Evolutionary conservation across 768 basidiomycete genomes (phyloP).

Genomic region (Calocybe indica): DNA sequence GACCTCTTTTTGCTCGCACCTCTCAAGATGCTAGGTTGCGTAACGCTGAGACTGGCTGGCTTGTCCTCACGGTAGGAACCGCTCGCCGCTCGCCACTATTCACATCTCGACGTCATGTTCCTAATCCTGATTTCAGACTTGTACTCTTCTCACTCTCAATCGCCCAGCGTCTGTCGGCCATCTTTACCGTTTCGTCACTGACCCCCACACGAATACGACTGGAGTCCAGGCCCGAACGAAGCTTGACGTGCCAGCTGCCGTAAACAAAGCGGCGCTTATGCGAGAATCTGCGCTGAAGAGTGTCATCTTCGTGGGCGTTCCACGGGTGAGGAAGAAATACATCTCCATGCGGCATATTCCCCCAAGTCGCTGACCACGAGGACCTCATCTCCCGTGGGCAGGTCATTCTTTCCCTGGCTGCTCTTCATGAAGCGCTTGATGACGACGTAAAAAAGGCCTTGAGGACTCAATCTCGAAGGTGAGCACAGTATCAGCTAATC

Average conservation of each 20-base stretch:
- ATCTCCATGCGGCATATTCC: slow-evolving; percentile 6
- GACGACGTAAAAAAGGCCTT: slow-evolving; percentile 73
- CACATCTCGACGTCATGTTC: neutral
- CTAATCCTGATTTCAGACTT: slow-evolving; percentile 47
- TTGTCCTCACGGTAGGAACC: slow-evolving; percentile 59
- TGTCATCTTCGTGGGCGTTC: slow-evolving; percentile 83
- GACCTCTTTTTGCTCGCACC: slow-evolving; percentile 53
- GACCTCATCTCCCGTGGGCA: slow-evolving; percentile 22
- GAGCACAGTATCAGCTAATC: slow-evolving; percentile 6
- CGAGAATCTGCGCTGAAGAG: slow-evolving; percentile 88
- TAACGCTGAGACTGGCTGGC: slow-evolving; percentile 73
- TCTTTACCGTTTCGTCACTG: slow-evolving; percentile 74
- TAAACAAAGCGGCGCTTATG: slow-evolving; percentile 78
- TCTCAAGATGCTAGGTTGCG: slow-evolving; percentile 56
- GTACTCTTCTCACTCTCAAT: slow-evolving; percentile 78
- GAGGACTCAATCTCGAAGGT: slow-evolving; percentile 65
- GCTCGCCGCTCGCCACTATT: slow-evolving; percentile 7
- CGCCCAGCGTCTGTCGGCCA: slow-evolving; percentile 74
- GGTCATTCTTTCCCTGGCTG: slow-evolving; percentile 80
- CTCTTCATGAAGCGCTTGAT: slow-evolving; percentile 71
- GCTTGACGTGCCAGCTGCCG: slow-evolving; percentile 45
- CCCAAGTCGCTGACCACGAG: slow-evolving; percentile 8
- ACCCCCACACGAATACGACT: slow-evolving; percentile 32
- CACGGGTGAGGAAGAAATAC: slow-evolving; percentile 48
- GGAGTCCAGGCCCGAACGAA: slow-evolving; percentile 31